phyloP scores from a whole-genome alignment of 345 rosid species.

The Dipteronia sinensis region DNA sequence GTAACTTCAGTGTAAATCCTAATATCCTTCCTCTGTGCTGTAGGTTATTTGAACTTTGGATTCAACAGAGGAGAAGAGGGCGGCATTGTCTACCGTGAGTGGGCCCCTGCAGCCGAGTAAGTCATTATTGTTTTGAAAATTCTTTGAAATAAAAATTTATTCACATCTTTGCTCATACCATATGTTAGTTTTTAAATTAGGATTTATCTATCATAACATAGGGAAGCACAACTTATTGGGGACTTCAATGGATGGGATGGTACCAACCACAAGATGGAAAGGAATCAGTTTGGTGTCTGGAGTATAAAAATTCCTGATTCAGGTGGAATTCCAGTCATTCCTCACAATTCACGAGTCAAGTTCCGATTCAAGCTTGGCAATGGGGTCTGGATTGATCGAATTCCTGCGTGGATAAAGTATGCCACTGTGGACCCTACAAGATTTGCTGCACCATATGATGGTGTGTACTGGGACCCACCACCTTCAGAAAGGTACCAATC shows the following conservation, averaged over 20 bases:
- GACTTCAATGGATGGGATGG: constrained; percentile 89
- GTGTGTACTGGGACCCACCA: constrained; percentile 77
- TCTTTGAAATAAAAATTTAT: constrained; percentile 11
- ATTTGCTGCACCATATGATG: constrained; percentile 82
- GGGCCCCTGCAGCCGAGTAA: constrained; percentile 89
- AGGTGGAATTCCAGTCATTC: constrained; percentile 59
- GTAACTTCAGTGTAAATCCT: background rate
- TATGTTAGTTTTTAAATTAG: constrained; percentile 17
- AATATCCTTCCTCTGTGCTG: constrained; percentile 18
- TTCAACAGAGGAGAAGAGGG: constrained; percentile 65
- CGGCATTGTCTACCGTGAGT: constrained; percentile 66
- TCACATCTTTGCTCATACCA: background rate
- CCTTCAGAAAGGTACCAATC: constrained; percentile 57
- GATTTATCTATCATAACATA: constrained; percentile 26
- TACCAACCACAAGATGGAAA: constrained; percentile 71
- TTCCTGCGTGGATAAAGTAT: constrained; percentile 81
- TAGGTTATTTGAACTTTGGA: constrained; percentile 76
- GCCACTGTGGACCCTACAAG: constrained; percentile 60
- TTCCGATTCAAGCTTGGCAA: constrained; percentile 63
- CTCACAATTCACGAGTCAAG: constrained; percentile 77
- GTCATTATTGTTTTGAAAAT: constrained; percentile 18
- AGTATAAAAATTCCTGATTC: constrained; percentile 59
- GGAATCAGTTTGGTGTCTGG: constrained; percentile 78
- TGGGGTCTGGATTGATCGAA: constrained; percentile 67
- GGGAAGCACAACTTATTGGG: constrained; percentile 79